Evolutionary conservation across 2,329 filamentous ascomycete genomes (phyloP), one percentile per base, ranked within the genome.

Genomic region (Beauveria asiatica): DNA sequence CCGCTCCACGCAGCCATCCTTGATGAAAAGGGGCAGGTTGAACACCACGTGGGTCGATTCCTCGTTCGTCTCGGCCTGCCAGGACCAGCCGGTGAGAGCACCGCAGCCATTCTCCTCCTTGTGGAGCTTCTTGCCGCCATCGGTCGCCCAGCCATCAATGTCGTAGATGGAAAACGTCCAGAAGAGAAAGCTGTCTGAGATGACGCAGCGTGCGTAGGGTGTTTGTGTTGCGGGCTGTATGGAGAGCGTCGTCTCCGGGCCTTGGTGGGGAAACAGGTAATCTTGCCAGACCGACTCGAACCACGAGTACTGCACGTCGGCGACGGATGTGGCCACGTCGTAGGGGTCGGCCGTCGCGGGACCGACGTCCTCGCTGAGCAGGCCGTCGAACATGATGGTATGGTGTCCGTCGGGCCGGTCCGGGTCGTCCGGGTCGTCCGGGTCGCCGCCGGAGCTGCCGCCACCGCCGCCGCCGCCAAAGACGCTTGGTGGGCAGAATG

Each of bases 1-100:
- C 27, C 66, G 63, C 62, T 68, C 67, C 25, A 69, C 66, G 57
- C 67, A 69, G 11, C 67, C 67, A 11, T 37, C 53, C 57, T 67
- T 68, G 39, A 69, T 66, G 37, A 66, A 49, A 53, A 65, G 62
- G 17, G 65, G 65, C 23, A 69, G 61, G 56, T 63, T 64, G 56
- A 69, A 68, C 51, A 61, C 62, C 27, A 52, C 64, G 30, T 50
- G n/a, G 19, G 60, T 21, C 33, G 50, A 23, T 9, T 25, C 11
- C n/a, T 50, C 33, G 16, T 16, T 5, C 19, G 45, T 56, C 25
- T 21, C 30, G 17, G 48, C 57, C 56, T 30, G 33, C 51, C 53
- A 64, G 25, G 13, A 17, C 63, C 63, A 64, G 56, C 46, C 60
- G 23, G 63, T 63, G 13, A 64, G 37, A 1, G 63, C 57, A 44